Evolutionary conservation across 768 basidiomycete species (phyloP).

Genomic region (Tylopilus balloui): DNA sequence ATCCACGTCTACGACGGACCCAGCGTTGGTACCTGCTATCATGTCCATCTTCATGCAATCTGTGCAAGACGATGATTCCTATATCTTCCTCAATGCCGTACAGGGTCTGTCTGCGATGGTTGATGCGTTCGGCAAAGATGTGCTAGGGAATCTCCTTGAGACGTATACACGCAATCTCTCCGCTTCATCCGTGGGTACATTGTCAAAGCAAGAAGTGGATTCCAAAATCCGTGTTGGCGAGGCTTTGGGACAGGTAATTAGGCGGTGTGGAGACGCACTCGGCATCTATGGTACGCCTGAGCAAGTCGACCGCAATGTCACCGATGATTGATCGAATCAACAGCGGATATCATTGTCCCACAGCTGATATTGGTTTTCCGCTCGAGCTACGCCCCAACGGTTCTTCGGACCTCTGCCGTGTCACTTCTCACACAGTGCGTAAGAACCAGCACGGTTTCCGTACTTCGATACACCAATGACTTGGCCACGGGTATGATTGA

Average conservation of each 20-base stretch:
- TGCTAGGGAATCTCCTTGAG: slow-evolving; percentile 60
- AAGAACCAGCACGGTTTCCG: slow-evolving; percentile 55
- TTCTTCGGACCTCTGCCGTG: slow-evolving; percentile 64
- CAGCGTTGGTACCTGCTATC: slow-evolving; percentile 75
- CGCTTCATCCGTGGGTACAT: slow-evolving; percentile 29
- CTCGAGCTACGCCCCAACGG: slow-evolving; percentile 56
- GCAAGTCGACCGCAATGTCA: background rate
- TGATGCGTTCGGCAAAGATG: slow-evolving; percentile 60
- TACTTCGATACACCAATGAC: slow-evolving; percentile 59
- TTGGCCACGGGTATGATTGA: slow-evolving; percentile 70
- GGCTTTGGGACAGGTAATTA: slow-evolving; percentile 73
- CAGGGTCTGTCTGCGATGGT: slow-evolving; percentile 88
- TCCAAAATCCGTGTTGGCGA: slow-evolving; percentile 76
- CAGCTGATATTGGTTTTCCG: slow-evolving; percentile 63
- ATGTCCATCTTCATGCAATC: slow-evolving; percentile 82
- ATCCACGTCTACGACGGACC: slow-evolving; percentile 35
- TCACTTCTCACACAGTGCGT: slow-evolving; percentile 73
- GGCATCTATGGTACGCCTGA: slow-evolving; percentile 57
- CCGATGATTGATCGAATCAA: slow-evolving; percentile 4
- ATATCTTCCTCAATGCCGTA: slow-evolving; percentile 88
- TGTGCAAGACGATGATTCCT: slow-evolving; percentile 91
- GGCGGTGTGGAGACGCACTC: slow-evolving; percentile 65
- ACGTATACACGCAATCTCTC: slow-evolving; percentile 59
- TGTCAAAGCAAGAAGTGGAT: slow-evolving; percentile 66
- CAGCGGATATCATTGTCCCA: slow-evolving; percentile 72